phyloP scores from a whole-genome alignment of 805 yeast species.

The Ogataea nitratoaversa region DNA sequence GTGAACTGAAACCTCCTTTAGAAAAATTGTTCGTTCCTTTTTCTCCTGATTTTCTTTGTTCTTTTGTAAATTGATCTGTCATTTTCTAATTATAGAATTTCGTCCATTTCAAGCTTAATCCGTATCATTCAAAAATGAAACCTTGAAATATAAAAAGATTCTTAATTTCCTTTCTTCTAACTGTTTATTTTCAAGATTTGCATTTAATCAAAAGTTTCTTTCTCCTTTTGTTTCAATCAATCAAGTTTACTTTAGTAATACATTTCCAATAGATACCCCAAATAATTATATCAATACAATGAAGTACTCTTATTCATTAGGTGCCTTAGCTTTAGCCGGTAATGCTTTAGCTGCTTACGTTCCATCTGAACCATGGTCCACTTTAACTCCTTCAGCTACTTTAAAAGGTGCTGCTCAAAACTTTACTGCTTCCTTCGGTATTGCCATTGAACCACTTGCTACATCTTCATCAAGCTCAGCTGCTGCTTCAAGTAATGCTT shows the following conservation, averaged over 20 bases:
- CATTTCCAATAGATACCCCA: not conserved
- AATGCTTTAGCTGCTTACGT: slow-evolving; percentile 51
- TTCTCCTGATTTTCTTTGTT: not conserved
- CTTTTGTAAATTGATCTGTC: not conserved
- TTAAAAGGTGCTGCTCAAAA: slow-evolving; percentile 48
- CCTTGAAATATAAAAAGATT: not conserved
- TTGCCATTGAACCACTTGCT: slow-evolving; percentile 55
- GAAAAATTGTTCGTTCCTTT: not conserved
- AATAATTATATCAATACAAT: slow-evolving; percentile 21
- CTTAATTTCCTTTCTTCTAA: not conserved
- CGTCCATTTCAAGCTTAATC: not conserved
- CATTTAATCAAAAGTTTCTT: not conserved
- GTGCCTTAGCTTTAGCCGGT: slow-evolving; percentile 38
- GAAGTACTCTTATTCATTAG: slow-evolving; percentile 38
- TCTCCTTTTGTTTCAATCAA: not conserved
- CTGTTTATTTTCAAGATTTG: not conserved
- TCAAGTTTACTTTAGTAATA: not conserved
- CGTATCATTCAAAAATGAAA: too few species aligned
- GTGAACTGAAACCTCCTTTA: slow-evolving; percentile 3
- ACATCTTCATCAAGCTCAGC: slow-evolving; percentile 29
- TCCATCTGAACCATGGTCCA: slow-evolving; percentile 59
- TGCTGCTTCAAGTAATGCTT: slow-evolving; percentile 25
- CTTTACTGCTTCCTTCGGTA: slow-evolving; percentile 60
- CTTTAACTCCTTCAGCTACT: slow-evolving; percentile 57
- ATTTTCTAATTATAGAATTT: not conserved